Evolutionary conservation across 805 yeast genomes (phyloP).

Genomic region (Nakazawaea ishiwadae): DNA sequence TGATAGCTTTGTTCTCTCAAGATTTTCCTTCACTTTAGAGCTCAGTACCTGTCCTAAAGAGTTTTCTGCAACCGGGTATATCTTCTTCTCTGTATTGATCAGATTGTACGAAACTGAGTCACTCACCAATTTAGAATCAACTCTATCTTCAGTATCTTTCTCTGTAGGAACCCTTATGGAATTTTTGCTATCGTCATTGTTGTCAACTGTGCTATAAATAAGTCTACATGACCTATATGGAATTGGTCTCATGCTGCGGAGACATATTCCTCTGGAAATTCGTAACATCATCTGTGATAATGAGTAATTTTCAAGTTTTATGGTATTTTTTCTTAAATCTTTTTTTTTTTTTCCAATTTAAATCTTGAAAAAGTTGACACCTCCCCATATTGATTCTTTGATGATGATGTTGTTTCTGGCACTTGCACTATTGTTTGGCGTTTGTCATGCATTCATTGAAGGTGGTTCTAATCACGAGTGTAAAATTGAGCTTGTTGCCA

Average conservation of each 20-base stretch:
- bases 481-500: slow-evolving; percentile 29
- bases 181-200: slow-evolving; percentile 14
- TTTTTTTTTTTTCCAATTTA: too few relatives aligned
- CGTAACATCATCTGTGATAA: too few relatives aligned
- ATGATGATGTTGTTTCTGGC: not conserved
- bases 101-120: too few relatives aligned
- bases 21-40: slow-evolving; percentile 4
- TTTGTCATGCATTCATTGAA: slow-evolving; percentile 3
- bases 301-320: too few relatives aligned
- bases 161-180: slow-evolving; percentile 8
- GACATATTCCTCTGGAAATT: not conserved
- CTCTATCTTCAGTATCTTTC: not conserved
- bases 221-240: not conserved
- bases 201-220: slow-evolving; percentile 13
- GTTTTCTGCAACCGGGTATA: not conserved
- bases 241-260: not conserved
- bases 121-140: too few relatives aligned
- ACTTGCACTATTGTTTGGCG: not conserved
- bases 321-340: too few relatives aligned
- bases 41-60: not conserved
- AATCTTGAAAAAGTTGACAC: too few relatives aligned
- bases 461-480: slow-evolving; percentile 17
- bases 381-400: too few relatives aligned
- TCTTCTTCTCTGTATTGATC: too few relatives aligned
- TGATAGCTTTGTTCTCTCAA: slow-evolving; percentile 8